Evolutionary conservation across 228 moss, liverwort and hornwort genomes (phyloP).

Genomic region (Sphagnum magellanicum): DNA sequence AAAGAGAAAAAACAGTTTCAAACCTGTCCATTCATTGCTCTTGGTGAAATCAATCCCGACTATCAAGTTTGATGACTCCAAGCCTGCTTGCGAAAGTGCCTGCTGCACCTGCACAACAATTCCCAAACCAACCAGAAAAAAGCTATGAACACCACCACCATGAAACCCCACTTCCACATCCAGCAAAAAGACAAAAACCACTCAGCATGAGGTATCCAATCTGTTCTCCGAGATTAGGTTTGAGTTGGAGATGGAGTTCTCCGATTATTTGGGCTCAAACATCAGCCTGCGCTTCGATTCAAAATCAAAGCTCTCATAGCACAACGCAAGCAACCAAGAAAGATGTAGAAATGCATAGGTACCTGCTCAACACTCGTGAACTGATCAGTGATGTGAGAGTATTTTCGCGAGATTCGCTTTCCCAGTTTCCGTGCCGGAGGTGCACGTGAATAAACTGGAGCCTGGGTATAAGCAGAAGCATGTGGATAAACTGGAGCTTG

Average conservation of each 20-base stretch:
- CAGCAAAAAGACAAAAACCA: neutral
- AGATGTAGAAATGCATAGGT: neutral
- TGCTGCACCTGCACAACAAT: constrained; percentile 44
- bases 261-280: too few species aligned
- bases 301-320: neutral
- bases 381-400: constrained; percentile 50
- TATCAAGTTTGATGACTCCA: constrained; percentile 88
- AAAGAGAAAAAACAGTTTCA: neutral
- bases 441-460: too few species aligned
- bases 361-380: constrained; percentile 61
- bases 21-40: constrained; percentile 92
- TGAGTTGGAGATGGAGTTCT: too few species aligned
- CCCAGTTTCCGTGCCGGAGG: neutral
- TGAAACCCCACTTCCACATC: neutral
- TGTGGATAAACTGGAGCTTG: too few species aligned
- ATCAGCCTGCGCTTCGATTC: neutral
- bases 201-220: neutral
- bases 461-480: too few species aligned
- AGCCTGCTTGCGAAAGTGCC: constrained; percentile 58
- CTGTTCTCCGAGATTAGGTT: neutral
- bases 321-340: neutral
- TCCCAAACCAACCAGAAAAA: neutral
- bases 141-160: neutral
- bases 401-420: constrained; percentile 42
- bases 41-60: constrained; percentile 93